phyloP scores from a whole-genome alignment of 192 early-diverging fungal species.

The Spizellomyces punctatus region DNA sequence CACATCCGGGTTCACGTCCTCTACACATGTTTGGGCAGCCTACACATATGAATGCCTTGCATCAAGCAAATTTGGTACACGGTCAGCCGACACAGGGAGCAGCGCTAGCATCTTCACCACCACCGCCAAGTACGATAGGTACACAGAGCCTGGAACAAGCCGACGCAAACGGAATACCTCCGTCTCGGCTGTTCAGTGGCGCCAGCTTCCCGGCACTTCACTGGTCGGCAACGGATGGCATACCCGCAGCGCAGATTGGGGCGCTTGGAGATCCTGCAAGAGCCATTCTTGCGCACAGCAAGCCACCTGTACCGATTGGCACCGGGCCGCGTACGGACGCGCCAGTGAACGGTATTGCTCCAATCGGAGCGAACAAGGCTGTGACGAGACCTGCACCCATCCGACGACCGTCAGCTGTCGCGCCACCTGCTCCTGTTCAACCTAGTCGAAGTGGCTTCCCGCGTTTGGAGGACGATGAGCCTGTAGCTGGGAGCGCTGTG shows the following conservation, averaged over 20 bases:
- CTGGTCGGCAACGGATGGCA: constrained; percentile 11
- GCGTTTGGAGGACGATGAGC: constrained; percentile 21
- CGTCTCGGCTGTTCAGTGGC: background rate
- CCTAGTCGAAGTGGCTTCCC: background rate
- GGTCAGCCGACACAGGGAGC: too few species aligned
- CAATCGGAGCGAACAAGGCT: constrained; percentile 24
- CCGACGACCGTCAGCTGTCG: constrained; percentile 23
- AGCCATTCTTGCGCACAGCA: background rate
- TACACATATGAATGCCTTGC: background rate
- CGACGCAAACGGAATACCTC: background rate
- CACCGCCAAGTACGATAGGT: too few species aligned
- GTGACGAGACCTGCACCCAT: constrained; percentile 32
- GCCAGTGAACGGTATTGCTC: background rate
- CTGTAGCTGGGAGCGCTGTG: constrained; percentile 31
- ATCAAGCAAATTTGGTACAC: background rate
- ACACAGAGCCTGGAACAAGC: too few species aligned
- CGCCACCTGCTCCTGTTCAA: background rate
- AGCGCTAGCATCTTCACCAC: too few species aligned
- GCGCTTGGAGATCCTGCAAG: background rate
- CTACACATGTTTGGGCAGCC: constrained; percentile 9
- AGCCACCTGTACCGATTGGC: background rate
- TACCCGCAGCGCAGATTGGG: background rate
- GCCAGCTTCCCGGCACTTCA: constrained; percentile 9
- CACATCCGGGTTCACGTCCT: constrained; percentile 1
- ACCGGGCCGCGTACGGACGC: background rate